Conservation (phyloP, 106 monocot species). For the Hemerocallis citrina region DNA sequence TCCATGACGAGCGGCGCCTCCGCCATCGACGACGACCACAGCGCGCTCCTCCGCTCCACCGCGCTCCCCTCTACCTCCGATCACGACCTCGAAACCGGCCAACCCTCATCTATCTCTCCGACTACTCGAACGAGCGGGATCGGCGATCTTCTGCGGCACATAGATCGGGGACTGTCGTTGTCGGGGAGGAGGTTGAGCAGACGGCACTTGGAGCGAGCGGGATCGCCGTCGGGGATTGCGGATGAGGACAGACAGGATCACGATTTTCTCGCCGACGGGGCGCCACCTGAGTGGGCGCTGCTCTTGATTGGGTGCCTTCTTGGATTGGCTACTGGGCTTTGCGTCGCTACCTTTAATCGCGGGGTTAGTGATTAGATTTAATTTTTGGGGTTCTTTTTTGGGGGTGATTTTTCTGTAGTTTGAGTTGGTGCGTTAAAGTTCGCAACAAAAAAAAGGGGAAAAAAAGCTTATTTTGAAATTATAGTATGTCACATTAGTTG, state of each 20-base stretch:
- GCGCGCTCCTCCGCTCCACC: conserved; percentile 38
- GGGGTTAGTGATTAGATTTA: no score
- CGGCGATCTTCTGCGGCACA: conserved; percentile 39
- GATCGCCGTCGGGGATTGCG: conserved; percentile 4
- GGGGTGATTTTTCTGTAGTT: no score
- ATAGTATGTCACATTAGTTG: no score
- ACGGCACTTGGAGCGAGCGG: conserved; percentile 14
- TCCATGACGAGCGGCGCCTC: not conserved
- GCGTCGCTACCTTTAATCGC: conserved; percentile 96
- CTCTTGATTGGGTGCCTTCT: conserved; percentile 95
- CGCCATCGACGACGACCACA: conserved; percentile 25
- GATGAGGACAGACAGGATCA: conserved; percentile 4
- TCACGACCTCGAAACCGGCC: conserved; percentile 30
- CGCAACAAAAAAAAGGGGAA: no score
- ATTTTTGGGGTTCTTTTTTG: no score
- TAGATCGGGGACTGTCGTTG: conserved; percentile 53
- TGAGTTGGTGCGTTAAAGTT: no score
- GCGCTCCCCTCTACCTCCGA: conserved; percentile 20
- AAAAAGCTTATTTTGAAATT: no score
- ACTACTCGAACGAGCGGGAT: conserved; percentile 28
- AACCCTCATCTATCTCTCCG: conserved; percentile 17
- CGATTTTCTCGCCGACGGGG: conserved; percentile 80
- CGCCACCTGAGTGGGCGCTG: conserved; percentile 99
- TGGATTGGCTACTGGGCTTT: conserved; percentile 90
- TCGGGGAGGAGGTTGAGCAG: conserved; percentile 31